Conservation (phyloP, 202 grass and related monocot genomes). For the Schoenoplectus triqueter region DNA sequence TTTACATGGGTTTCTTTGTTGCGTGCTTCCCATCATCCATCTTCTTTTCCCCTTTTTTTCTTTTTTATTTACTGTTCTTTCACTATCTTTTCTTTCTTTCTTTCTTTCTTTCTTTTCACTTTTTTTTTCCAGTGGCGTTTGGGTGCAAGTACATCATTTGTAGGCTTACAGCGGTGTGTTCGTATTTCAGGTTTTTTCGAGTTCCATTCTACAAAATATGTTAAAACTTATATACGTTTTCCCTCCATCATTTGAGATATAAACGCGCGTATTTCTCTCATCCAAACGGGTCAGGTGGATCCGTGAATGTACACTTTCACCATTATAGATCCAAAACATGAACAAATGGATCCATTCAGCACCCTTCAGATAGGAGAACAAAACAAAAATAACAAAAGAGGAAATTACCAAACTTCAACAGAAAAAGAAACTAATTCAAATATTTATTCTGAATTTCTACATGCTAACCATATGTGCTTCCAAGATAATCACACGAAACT, state of each 20-base stretch:
- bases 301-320: background rate
- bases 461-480: slow-evolving; percentile 21
- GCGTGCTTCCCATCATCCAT: background rate
- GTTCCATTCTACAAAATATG: background rate
- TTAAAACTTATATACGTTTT: background rate
- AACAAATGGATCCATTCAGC: background rate
- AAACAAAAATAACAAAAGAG: background rate
- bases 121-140: background rate
- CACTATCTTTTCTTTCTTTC: background rate
- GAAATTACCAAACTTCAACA: background rate
- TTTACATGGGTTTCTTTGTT: background rate
- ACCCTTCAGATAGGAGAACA: background rate
- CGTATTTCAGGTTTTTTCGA: background rate
- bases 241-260: background rate
- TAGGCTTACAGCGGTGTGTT: background rate
- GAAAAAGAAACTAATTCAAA: background rate
- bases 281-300: background rate
- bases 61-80: background rate
- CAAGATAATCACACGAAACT: background rate
- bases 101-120: background rate
- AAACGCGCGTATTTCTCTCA: background rate
- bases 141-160: background rate
- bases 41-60: background rate
- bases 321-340: slow-evolving; percentile 12
- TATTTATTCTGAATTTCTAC: background rate